Conservation (phyloP, 2,329 filamentous ascomycete genomes). For the Esteya vermicola region DNA sequence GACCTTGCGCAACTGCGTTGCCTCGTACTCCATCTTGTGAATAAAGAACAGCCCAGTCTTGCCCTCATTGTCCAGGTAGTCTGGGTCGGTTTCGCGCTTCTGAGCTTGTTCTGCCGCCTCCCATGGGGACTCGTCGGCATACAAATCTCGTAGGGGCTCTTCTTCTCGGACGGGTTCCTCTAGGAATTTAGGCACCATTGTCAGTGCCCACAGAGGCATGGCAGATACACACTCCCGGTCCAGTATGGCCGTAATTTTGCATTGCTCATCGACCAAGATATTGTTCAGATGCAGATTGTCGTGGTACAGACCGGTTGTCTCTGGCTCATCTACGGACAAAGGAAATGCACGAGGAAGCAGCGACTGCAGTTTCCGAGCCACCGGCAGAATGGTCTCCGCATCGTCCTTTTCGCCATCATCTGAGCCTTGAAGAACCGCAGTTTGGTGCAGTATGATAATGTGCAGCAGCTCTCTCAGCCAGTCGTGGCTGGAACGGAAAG, state of each 20-base stretch:
- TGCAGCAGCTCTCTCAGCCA: not conserved
- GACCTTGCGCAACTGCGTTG: constrained; percentile 20
- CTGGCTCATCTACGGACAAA: constrained; percentile 23
- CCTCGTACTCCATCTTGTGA: constrained; percentile 25
- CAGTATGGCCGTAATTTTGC: constrained; percentile 20
- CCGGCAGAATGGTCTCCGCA: not conserved
- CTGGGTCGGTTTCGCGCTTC: too few species aligned
- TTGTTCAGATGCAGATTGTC: constrained; percentile 23
- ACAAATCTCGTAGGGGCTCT: constrained; percentile 17
- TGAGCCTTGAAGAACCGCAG: not conserved
- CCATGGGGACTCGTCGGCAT: constrained; percentile 9
- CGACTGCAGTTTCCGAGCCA: not conserved
- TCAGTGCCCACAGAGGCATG: constrained; percentile 23
- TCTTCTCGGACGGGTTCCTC: constrained; percentile 13
- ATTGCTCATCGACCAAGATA: constrained; percentile 22
- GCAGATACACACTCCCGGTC: constrained; percentile 29
- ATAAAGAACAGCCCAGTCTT: constrained; percentile 24
- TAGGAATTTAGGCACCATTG: constrained; percentile 20
- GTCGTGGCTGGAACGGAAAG: not conserved
- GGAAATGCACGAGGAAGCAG: not conserved
- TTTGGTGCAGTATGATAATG: not conserved
- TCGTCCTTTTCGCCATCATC: constrained; percentile 12
- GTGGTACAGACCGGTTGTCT: constrained; percentile 19
- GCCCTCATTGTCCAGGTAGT: constrained; percentile 22
- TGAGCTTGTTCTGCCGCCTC: too few species aligned